Conservation (phyloP, 2,329 filamentous ascomycete species). For the Hirsutella thompsonii region DNA sequence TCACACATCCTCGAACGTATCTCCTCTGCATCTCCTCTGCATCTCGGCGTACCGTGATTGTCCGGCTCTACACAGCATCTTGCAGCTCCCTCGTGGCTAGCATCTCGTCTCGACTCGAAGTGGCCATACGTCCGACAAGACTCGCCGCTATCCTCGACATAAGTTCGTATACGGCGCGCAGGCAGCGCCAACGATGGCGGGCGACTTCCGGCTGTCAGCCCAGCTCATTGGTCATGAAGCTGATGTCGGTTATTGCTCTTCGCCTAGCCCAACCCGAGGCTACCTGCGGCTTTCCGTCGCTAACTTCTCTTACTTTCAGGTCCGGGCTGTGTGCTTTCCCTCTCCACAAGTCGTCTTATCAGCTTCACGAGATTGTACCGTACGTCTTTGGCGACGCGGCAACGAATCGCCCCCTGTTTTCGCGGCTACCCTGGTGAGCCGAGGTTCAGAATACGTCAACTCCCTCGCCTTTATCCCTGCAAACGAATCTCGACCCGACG, state of each 20-base stretch:
- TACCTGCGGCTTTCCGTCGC: too few relatives aligned
- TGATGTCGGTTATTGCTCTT: conserved; percentile 48
- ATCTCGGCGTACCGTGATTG: too few relatives aligned
- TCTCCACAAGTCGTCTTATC: conserved; percentile 61
- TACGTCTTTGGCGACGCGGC: conserved; percentile 69
- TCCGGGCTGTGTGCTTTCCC: conserved; percentile 75
- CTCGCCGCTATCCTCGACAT: too few relatives aligned
- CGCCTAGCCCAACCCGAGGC: background rate
- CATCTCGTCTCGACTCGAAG: too few relatives aligned
- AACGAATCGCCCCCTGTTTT: conserved; percentile 55
- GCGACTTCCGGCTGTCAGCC: conserved; percentile 86
- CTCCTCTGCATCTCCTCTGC: too few relatives aligned
- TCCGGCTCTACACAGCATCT: too few relatives aligned
- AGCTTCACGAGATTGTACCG: conserved; percentile 82
- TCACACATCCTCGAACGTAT: too few relatives aligned
- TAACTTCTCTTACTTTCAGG: conserved; percentile 37
- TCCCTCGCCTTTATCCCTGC: conserved; percentile 65
- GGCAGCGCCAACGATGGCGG: conserved; percentile 42
- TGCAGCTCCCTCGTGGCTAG: too few relatives aligned
- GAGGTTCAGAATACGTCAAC: conserved; percentile 81
- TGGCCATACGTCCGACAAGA: too few relatives aligned
- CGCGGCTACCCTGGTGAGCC: conserved; percentile 64
- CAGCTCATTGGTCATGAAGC: conserved; percentile 81
- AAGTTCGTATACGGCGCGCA: background rate
- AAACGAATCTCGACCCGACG: conserved; percentile 55